Evolutionary conservation across 495 filamentous ascomycete species (phyloP).

Genomic region (Penicillium chermesinum): DNA sequence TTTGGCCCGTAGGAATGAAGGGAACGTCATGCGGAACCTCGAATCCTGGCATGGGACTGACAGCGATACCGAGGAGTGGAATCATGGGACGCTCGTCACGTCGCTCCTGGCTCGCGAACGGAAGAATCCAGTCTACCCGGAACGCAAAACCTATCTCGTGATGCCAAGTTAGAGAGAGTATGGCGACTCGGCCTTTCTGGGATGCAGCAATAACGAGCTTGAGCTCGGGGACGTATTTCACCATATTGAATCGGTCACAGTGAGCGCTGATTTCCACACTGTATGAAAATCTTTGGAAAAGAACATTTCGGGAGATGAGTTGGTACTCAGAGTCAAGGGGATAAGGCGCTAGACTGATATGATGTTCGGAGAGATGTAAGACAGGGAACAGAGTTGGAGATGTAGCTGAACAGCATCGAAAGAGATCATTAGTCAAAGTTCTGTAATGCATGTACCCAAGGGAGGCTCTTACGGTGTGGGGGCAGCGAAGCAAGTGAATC

Average conservation of each 20-base stretch:
- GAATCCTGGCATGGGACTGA: slow-evolving; percentile 59
- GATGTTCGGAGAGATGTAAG: slow-evolving; percentile 53
- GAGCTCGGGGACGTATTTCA: slow-evolving; percentile 70
- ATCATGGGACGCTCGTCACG: slow-evolving; percentile 35
- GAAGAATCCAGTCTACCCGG: slow-evolving; percentile 54
- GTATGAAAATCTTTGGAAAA: slow-evolving; percentile 38
- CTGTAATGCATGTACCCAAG: no score
- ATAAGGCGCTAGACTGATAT: slow-evolving; percentile 54
- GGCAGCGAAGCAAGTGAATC: background rate
- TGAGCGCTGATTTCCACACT: slow-evolving; percentile 32
- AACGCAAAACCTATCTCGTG: slow-evolving; percentile 36
- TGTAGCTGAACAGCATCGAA: slow-evolving; percentile 4
- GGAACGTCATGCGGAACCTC: slow-evolving; percentile 39
- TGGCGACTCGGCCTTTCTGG: slow-evolving; percentile 65
- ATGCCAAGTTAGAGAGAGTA: slow-evolving; percentile 63
- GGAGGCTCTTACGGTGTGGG: slow-evolving; percentile 15
- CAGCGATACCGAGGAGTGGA: slow-evolving; percentile 51
- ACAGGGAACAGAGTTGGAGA: slow-evolving; percentile 38
- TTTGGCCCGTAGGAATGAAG: slow-evolving; percentile 26
- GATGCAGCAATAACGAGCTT: slow-evolving; percentile 70
- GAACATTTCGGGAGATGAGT: slow-evolving; percentile 42
- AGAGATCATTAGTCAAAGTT: background rate
- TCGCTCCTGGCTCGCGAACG: slow-evolving; percentile 44
- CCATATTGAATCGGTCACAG: slow-evolving; percentile 71
- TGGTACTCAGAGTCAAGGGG: slow-evolving; percentile 38